Evolutionary conservation across 768 basidiomycete genomes (phyloP), one percentile per base, ranked within the genome.

Genomic region (Tulasnella sp.): DNA sequence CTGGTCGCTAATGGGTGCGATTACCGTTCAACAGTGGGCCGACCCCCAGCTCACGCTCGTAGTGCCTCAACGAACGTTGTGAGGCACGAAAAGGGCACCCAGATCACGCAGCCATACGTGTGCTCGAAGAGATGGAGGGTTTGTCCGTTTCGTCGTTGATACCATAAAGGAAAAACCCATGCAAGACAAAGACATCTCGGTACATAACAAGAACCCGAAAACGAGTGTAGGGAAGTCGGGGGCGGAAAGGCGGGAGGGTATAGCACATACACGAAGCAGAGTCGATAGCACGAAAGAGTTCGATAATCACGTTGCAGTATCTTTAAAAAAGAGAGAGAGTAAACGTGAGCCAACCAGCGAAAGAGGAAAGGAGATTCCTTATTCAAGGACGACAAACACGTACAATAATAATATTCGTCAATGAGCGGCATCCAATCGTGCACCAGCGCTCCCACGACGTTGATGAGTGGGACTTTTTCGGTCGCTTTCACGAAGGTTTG

Each of bases 351-450:
- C 64, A 69, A 9, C 11, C 14, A 31, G 64, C 8, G 34, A 37
- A 28, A n/a, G n/a, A n/a, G n/a, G n/a, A n/a, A n/a, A n/a, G n/a
- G n/a, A n/a, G n/a, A n/a, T n/a, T n/a, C n/a, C n/a, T n/a, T n/a
- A n/a, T n/a, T n/a, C n/a, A n/a, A n/a, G n/a, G n/a, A n/a, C n/a
- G 34, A 31, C 44, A 6, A n/a, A 6, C 3, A 89, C 95, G 81
- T 84, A 95, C 95, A 96, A 88, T 96, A 96, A 87, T 96, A 92
- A 87, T 96, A 96, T 84, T 94, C 93, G 85, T 96, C 91, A 81
- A 96, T 94, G 84, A 96, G 86, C 28, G 94, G 95, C 82, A 96
- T 91, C 95, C 95, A 96, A 83, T 95, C 94, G 82, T 91, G 92
- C 80, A 94, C 85, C 80, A 96, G 86, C 37, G 91, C 90, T 82